These are phyloP conservation scores for Fistulifera pelliculosa DNA, from an alignment of 108 stramenopile genomes.

Conservation along the genomic window DNA sequence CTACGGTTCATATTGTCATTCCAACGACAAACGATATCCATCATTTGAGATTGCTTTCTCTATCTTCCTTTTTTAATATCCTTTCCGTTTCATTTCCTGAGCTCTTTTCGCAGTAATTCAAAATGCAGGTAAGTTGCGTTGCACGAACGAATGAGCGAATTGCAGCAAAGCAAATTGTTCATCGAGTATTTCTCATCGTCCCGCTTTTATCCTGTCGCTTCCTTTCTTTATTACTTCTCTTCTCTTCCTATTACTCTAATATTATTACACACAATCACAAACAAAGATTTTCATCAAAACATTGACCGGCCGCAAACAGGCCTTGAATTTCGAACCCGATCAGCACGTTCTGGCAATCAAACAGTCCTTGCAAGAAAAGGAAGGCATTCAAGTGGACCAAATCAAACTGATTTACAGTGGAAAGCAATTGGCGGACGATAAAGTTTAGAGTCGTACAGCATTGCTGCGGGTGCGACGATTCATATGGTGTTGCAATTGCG, in stretches of 20 bases:
- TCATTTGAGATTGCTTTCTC: too few species aligned
- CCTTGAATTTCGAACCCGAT: slow-evolving; percentile 94
- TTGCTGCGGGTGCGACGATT: slow-evolving; percentile 95
- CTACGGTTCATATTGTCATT: too few species aligned
- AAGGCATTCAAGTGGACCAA: slow-evolving; percentile 97
- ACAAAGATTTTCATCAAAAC: slow-evolving; percentile 92
- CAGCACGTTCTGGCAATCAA: slow-evolving; percentile 93
- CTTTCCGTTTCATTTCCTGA: too few species aligned
- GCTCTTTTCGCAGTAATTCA: too few species aligned
- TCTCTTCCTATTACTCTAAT: background rate
- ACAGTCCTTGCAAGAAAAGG: slow-evolving; percentile 97
- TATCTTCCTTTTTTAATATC: too few species aligned
- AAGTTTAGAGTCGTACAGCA: slow-evolving; percentile 88
- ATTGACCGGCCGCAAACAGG: slow-evolving; percentile 91
- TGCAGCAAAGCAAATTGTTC: too few species aligned
- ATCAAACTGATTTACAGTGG: slow-evolving; percentile 97
- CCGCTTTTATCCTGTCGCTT: too few species aligned
- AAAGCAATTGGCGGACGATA: slow-evolving; percentile 93
- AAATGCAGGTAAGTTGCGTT: too few species aligned
- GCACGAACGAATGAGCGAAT: too few species aligned
- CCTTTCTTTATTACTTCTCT: background rate
- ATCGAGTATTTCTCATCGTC: too few species aligned
- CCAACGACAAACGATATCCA: too few species aligned
- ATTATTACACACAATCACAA: background rate
- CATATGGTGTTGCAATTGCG: slow-evolving; percentile 99